Percentiles rank a stretch among this genome's conserved stretches.
phyloP scores from a whole-genome alignment of 345 rosid genomes.

The Dovyalis caffra region DNA sequence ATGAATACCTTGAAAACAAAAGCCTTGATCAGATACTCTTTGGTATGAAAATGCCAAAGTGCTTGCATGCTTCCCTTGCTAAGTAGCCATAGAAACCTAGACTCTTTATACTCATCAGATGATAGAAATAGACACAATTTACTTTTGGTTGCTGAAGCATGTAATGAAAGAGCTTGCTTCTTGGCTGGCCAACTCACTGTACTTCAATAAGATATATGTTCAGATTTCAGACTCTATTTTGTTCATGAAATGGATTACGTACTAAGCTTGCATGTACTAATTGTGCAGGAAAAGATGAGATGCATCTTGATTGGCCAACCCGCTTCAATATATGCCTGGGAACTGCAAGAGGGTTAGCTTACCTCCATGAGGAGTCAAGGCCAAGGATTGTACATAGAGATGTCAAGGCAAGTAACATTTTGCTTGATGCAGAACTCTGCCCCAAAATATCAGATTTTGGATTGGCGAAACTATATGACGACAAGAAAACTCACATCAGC shows the following conservation, averaged over 20 bases:
- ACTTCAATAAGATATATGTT: conserved; percentile 27
- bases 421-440: conserved; percentile 25
- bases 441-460: conserved; percentile 48
- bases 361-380: conserved; percentile 43
- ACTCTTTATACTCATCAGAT: not conserved
- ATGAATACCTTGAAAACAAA: conserved; percentile 23
- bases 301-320: conserved; percentile 23
- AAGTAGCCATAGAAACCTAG: not conserved
- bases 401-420: conserved; percentile 44
- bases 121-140: not conserved
- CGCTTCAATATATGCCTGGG: conserved; percentile 41
- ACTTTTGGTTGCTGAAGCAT: not conserved
- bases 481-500: conserved; percentile 44
- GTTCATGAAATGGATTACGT: not conserved
- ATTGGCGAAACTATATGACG: conserved; percentile 39
- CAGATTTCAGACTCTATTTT: conserved; percentile 12
- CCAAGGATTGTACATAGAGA: conserved; percentile 46
- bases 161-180: conserved; percentile 2
- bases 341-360: conserved; percentile 19
- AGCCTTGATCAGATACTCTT: conserved; percentile 20
- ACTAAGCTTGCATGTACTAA: not conserved
- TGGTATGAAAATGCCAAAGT: not conserved
- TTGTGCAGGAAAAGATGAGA: not conserved
- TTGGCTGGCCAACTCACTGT: conserved; percentile 27
- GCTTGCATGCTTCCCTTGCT: not conserved